Evolutionary conservation across 2,329 filamentous ascomycete genomes (phyloP), one percentile per base, ranked within the genome.

Genomic region (Aspergillus ibericus): DNA sequence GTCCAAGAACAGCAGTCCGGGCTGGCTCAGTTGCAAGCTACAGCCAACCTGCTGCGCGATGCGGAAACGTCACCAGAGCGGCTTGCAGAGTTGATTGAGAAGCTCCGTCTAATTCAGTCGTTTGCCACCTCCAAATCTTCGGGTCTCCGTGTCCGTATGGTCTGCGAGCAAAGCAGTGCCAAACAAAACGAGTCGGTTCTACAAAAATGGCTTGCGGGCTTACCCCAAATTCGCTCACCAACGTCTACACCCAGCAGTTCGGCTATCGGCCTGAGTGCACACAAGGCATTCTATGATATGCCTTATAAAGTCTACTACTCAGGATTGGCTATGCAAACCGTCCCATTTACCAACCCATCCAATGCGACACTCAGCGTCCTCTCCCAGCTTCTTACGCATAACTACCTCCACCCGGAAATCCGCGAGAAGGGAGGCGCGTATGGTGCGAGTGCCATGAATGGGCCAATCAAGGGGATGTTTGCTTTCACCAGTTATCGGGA

Each of bases 221-320:
- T 89, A n/a, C 85, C 88, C 13, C 70, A 76, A 25, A 70, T 75
- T 44, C 58, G 75, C 50, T 68, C 72, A 15, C 72, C 76, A 1
- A 77, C 82, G 59, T 53, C 65, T 3, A 55, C 66, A 9, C 52
- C 67, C 9, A 58, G 70, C 48, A 52, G 63, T n/a, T 54, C 70
- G 55, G 51, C 67, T 58, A 62, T 72, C 63, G 71, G 72, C 50
- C 73, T 75, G 35, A 76, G 76, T 9, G 77, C 80, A 54, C 70
- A 74, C 63, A 95, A 92, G 73, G 88, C 92, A 0, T 96, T 98
- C 77, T 98, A 96, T 77, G 89, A 93, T 22, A 82, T 99, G 16
- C 95, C 95, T 0, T 99, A 96, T 77, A 95, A 99, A 77, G 95
- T 99, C 34, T 97, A 96, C 73, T 98, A 98, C 72, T 92, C 93